Evolutionary conservation across 2,329 filamentous ascomycete genomes (phyloP), one percentile per base, ranked within the genome.

Genomic region (Phaeophleospora eucalypticola): DNA sequence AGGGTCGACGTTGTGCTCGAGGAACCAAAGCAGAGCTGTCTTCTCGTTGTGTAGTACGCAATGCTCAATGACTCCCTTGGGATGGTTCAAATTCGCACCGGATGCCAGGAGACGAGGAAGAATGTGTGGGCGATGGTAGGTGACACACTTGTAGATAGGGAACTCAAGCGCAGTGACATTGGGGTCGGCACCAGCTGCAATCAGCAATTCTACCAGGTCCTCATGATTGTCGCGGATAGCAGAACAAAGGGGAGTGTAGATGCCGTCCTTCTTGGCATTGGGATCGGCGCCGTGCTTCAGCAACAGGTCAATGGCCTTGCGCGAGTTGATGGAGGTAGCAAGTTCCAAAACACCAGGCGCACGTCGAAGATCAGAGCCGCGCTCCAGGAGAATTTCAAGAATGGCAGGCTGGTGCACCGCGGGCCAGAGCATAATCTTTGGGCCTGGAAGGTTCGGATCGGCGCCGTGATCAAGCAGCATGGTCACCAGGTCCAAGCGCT

Each of bases 271-370:
- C 58, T 76, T 77, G 43, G 81, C 80, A 53, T 86, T 84, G 14
- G 78, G 76, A 50, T 75, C 79, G 20, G 82, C 73, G 2, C 79
- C 79, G 49, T 80, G 72, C 51, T 82, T 78, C 2, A 86, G 67
- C 0, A 86, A 70, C 72, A 79, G 83, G 35, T 73, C 70, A 6
- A 85, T 64, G 0, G 79, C 81, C 44, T 82, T 78, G 39, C 75
- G 71, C 58, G 83, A 81, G 65, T 84, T 82, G 55, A 74, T 75
- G 20, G 73, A 73, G 1, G 85, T 81, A 0, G 83, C 82, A 19
- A 75, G 82, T 65, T 86, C 83, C 19, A 83, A 64, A 49, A 86
- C 84, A n/a, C 82, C 82, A 57, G 80, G 82, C 2, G 82, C 82
- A 1, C 69, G 73, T 52, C 72, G 65, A 1, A 85, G 69, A 51